phyloP scores from a whole-genome alignment of 257 asterid species.

The Capsicum pubescens region DNA sequence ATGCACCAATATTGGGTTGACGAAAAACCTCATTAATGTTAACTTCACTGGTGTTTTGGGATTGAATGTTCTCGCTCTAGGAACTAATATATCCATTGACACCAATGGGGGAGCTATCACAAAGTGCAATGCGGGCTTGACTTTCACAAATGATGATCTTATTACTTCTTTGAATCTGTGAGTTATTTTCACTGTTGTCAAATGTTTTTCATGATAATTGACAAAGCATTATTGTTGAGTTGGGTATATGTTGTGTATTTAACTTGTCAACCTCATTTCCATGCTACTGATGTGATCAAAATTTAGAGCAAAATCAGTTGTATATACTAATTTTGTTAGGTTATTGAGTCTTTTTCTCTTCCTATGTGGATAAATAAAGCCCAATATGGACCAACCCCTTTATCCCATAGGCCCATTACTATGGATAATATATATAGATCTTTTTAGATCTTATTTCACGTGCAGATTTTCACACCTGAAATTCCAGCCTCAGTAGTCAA shows the following conservation, averaged over 20 bases:
- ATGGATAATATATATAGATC: no score
- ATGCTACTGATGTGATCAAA: neutral
- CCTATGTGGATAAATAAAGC: no score
- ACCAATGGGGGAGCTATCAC: slow-evolving; percentile 24
- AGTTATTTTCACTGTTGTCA: neutral
- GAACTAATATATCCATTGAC: slow-evolving; percentile 26
- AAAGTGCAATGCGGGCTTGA: slow-evolving; percentile 27
- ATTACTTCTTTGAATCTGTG: slow-evolving; percentile 24
- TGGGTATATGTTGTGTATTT: neutral
- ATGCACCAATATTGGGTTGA: slow-evolving; percentile 27
- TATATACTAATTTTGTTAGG: no score
- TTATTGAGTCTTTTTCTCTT: no score
- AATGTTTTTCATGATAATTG: no score
- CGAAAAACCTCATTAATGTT: slow-evolving; percentile 8
- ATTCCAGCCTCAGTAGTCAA: no score
- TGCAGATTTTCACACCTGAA: no score
- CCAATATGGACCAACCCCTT: no score
- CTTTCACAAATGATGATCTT: slow-evolving; percentile 20
- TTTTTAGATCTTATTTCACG: no score
- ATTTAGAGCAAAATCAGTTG: no score
- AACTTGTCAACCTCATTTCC: neutral
- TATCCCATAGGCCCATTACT: no score
- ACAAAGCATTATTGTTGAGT: neutral
- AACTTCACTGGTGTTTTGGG: slow-evolving; percentile 28
- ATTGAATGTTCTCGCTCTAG: slow-evolving; percentile 8